Conservation (phyloP, 306 rosid genomes). For the Pachyrhizus erosus region DNA sequence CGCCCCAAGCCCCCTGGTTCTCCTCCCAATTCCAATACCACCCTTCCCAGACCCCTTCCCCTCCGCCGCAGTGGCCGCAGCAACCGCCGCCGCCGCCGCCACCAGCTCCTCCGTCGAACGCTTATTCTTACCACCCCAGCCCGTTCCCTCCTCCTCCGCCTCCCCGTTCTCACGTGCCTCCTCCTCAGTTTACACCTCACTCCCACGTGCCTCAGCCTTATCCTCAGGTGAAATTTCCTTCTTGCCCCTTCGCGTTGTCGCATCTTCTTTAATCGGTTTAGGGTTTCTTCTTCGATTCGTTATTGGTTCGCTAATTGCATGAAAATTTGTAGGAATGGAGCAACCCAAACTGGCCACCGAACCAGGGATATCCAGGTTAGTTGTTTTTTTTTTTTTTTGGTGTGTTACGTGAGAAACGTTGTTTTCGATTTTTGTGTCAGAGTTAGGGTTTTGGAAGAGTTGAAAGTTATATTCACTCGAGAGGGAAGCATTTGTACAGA, state of each 20-base stretch:
- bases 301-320: not conserved
- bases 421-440: not conserved
- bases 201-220: conserved; percentile 74
- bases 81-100: conserved; percentile 58
- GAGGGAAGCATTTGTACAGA: conserved; percentile 2
- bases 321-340: conserved; percentile 73
- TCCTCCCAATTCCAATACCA: conserved; percentile 80
- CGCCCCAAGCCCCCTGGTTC: conserved; percentile 75
- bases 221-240: conserved; percentile 54
- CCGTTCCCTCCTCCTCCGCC: conserved; percentile 67
- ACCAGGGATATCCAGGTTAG: conserved; percentile 74
- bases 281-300: conserved; percentile 36
- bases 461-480: conserved; percentile 6
- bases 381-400: not conserved
- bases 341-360: conserved; percentile 65
- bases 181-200: conserved; percentile 62
- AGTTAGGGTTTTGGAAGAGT: conserved; percentile 21
- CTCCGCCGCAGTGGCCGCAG: conserved; percentile 80
- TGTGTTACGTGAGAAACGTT: not conserved
- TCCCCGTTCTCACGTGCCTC: conserved; percentile 55
- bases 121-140: conserved; percentile 65
- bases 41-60: conserved; percentile 72
- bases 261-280: not conserved
- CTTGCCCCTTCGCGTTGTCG: not conserved
- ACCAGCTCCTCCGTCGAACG: conserved; percentile 53